Base-by-base conservation (phyloP, 2,329 filamentous ascomycete species). In the Plenodomus tracheiphilus region DNA sequence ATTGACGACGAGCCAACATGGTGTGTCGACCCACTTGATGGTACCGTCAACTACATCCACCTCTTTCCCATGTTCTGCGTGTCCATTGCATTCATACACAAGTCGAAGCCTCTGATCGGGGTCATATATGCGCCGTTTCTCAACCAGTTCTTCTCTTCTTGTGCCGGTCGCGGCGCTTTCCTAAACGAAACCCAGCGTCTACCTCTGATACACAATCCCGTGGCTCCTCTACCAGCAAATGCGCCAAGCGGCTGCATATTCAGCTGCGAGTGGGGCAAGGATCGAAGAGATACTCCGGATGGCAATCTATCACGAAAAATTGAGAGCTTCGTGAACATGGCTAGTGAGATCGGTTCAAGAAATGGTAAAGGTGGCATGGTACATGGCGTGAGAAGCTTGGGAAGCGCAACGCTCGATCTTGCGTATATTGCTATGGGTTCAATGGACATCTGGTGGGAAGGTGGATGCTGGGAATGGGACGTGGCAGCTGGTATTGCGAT, bases 401-500 rank as follows among this genome's bases (percentile, higher is more conserved):
- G 87, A 19, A 82, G 86, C 63, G 88, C 88, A 8, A 89, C 88
- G 1, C 66, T 91, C 45, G 88, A 91, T 69, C 71, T 91, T 41
- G 87, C 87, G 0, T 91, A 91, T 66, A 83, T 84, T 9, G 88
- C 88, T 11, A 88, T 88, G 80, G 88, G 88, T 0, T 78, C 84
- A 0, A 85, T 91, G 57, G 88, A 91, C 70, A 89, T 91, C 10
- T 91, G 88, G 87, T 91, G 87, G 87, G 87, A 91, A 66, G 88
- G 87, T 2, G 87, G 87, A 0, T 90, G 87, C 62, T 90, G 87
- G 87, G 88, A 91, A 71, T 91, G 88, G 87, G 88, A 91, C 58
- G 88, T 91, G 3, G 87, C 87, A 1, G 88, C 88, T 11, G 88
- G 87, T 2, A 84, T 90, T 49, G 86, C 85, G 4, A 85, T 91